Conservation (phyloP, 345 rosid genomes). For the Citrus unshiu region DNA sequence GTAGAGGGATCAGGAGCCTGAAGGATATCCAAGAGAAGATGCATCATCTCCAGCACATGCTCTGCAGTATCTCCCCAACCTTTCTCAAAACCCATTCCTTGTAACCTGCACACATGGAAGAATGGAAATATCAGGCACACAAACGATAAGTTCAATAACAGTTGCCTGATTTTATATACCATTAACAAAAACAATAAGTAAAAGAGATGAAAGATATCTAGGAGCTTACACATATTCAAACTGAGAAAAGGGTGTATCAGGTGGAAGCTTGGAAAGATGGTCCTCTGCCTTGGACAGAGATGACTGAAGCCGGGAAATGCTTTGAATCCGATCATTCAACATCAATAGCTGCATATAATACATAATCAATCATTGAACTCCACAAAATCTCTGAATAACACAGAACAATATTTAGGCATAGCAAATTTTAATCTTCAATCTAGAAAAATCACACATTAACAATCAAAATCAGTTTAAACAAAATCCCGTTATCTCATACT, state of each 20-base stretch:
- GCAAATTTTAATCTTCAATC: not conserved
- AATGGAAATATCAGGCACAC: not conserved
- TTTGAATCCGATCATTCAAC: constrained; percentile 88
- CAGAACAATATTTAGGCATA: not conserved
- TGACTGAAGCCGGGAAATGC: constrained; percentile 58
- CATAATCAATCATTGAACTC: constrained; percentile 11
- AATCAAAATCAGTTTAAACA: not conserved
- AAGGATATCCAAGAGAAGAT: constrained; percentile 86
- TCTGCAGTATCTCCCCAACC: constrained; percentile 98
- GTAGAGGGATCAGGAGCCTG: constrained; percentile 97
- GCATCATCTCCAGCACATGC: constrained; percentile 69
- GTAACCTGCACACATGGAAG: constrained; percentile 39
- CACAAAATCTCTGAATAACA: not conserved
- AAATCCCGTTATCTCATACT: constrained; percentile 26
- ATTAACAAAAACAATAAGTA: not conserved
- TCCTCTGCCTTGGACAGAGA: constrained; percentile 86
- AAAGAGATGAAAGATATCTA: not conserved
- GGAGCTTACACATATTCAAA: constrained; percentile 60
- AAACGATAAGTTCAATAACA: not conserved
- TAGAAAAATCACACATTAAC: not conserved
- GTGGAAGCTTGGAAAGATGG: constrained; percentile 63
- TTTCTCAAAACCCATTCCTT: constrained; percentile 97
- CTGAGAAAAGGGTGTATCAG: constrained; percentile 65
- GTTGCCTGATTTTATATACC: not conserved
- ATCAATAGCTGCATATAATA: constrained; percentile 57